These are phyloP conservation scores for Neofusicoccum kwambonambiense DNA, from an alignment of 2,329 filamentous ascomycete species.

Conservation along the genomic window DNA sequence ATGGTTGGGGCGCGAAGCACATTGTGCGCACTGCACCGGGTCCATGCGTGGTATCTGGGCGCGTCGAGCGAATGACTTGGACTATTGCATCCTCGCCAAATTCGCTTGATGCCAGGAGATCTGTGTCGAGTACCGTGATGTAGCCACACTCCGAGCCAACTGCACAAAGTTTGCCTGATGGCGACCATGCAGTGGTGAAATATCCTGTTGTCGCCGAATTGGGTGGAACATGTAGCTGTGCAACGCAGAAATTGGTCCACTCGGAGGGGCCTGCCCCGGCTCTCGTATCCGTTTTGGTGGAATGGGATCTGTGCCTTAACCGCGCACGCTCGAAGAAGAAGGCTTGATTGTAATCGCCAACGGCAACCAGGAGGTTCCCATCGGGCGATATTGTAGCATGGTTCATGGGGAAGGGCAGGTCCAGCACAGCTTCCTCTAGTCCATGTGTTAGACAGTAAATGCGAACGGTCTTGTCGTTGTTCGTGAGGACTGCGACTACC, in stretches of 20 bases:
- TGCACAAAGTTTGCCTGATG: constrained; percentile 68
- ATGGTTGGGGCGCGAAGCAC: constrained; percentile 86
- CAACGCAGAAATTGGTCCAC: constrained; percentile 43
- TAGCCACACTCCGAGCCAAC: constrained; percentile 78
- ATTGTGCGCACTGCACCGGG: constrained; percentile 84
- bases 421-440: constrained; percentile 66
- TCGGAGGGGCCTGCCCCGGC: neutral
- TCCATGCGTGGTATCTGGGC: constrained; percentile 59
- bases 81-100: constrained; percentile 63
- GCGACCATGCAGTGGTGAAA: constrained; percentile 76
- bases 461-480: constrained; percentile 88
- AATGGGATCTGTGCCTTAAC: neutral
- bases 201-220: constrained; percentile 53
- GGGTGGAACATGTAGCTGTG: constrained; percentile 42
- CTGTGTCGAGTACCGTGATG: constrained; percentile 71
- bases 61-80: constrained; percentile 74
- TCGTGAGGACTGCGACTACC: constrained; percentile 73
- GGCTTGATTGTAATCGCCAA: constrained; percentile 82
- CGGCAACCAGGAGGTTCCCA: constrained; percentile 73
- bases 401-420: constrained; percentile 84
- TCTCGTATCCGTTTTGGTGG: constrained; percentile 26
- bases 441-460: constrained; percentile 74
- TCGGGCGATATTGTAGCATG: constrained; percentile 92
- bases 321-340: constrained; percentile 71
- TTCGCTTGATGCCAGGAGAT: constrained; percentile 41